A percentile compares a stretch with the other conserved stretches of the same genome.
Conservation (phyloP, 1,139 yeast species). For the Pichia sp. region DNA sequence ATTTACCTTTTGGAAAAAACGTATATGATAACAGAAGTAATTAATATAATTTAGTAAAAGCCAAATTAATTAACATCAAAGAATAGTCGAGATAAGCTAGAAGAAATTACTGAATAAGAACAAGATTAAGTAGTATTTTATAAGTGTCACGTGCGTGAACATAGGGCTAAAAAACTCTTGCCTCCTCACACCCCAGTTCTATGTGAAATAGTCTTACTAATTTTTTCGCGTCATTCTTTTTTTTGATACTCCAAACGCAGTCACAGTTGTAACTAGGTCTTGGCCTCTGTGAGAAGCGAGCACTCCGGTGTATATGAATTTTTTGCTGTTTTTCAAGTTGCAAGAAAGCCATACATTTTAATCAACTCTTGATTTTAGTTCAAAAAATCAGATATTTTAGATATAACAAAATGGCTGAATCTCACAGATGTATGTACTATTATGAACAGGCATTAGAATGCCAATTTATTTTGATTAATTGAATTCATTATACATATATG, state of each 20-base stretch:
- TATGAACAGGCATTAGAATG: neutral
- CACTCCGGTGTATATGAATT: neutral
- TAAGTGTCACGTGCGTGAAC: neutral
- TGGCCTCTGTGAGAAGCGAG: no score
- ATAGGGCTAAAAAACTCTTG: no score
- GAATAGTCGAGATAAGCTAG: no score
- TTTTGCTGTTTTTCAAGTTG: neutral
- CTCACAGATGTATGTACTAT: conserved; percentile 84
- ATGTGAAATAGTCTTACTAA: no score
- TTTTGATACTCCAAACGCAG: conserved; percentile 1
- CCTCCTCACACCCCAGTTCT: no score
- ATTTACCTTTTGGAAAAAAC: conserved; percentile 45
- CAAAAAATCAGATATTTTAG: conserved; percentile 14
- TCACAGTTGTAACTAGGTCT: neutral
- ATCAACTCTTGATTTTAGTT: neutral
- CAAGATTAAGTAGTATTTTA: no score
- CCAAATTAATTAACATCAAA: neutral
- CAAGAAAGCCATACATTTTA: no score
- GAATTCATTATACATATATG: no score
- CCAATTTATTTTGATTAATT: neutral
- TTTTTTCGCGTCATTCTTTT: no score
- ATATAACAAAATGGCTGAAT: conserved; percentile 73
- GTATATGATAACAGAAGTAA: no score
- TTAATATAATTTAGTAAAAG: neutral
- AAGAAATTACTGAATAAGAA: no score